Evolutionary conservation across 805 yeast species (phyloP).

Genomic region (Tetrapisispora taiwanensis): DNA sequence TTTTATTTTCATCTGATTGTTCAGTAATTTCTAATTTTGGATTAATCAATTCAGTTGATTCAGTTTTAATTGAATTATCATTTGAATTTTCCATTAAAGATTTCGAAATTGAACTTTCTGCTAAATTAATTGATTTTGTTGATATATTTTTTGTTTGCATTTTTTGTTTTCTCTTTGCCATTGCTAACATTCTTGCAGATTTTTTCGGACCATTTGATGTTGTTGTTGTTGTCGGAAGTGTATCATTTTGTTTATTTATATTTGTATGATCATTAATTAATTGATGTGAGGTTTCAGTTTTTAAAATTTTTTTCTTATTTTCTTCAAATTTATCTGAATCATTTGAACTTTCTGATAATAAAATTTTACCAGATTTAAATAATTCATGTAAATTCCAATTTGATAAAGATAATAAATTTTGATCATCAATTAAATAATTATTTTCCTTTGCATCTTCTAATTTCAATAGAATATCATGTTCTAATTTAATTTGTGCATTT

Average conservation of each 20-base stretch:
- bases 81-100: constrained; percentile 20
- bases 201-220: constrained; percentile 17
- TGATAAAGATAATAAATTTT: constrained; percentile 13
- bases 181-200: constrained; percentile 78
- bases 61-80: constrained; percentile 11
- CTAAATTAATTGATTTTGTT: constrained; percentile 51
- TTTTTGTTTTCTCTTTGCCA: constrained; percentile 88
- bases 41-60: constrained; percentile 20
- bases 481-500: constrained; percentile 27
- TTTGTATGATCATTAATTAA: background rate
- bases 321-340: constrained; percentile 11
- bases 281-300: constrained; percentile 8
- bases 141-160: constrained; percentile 47
- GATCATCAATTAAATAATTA: constrained; percentile 17
- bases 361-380: constrained; percentile 20
- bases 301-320: constrained; percentile 7
- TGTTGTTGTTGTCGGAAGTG: constrained; percentile 5
- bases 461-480: constrained; percentile 26
- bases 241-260: background rate
- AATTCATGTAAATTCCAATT: constrained; percentile 24
- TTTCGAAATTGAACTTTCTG: constrained; percentile 60
- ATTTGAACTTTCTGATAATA: constrained; percentile 22
- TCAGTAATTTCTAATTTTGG: constrained; percentile 56
- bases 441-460: constrained; percentile 20
- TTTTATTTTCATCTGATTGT: constrained; percentile 68